phyloP scores from a whole-genome alignment of 306 rosid genomes.

The Dryas drummondii region DNA sequence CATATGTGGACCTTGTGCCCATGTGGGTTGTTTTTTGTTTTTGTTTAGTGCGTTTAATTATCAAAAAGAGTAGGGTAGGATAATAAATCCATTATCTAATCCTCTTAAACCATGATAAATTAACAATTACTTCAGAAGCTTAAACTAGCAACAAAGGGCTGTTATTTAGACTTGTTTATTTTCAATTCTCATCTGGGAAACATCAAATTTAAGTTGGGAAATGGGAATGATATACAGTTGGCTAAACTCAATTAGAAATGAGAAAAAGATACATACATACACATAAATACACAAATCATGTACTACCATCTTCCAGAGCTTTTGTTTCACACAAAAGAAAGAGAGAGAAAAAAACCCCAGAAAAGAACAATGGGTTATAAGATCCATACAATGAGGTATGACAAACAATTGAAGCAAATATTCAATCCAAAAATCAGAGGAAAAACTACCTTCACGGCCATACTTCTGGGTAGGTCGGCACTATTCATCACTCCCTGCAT shows the following conservation, averaged over 20 bases:
- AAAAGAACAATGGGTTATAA: background rate
- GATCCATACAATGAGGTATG: background rate
- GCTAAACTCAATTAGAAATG: background rate
- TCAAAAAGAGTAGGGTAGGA: background rate
- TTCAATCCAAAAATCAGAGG: background rate
- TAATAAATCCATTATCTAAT: background rate
- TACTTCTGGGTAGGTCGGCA: conserved; percentile 44
- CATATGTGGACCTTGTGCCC: background rate
- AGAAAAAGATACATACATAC: background rate
- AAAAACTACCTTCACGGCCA: conserved; percentile 54
- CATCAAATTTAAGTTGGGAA: background rate
- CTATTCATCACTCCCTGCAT: conserved; percentile 44
- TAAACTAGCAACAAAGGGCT: background rate
- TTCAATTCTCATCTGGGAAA: background rate
- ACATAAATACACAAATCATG: background rate
- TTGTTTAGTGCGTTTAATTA: background rate
- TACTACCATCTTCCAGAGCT: background rate
- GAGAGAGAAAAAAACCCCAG: background rate
- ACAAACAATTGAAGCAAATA: background rate
- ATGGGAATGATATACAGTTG: background rate
- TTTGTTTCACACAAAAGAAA: background rate
- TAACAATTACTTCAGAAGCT: background rate
- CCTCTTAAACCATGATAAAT: background rate
- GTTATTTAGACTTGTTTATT: background rate
- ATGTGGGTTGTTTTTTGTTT: background rate